Conservation (phyloP, 257 asterid species). For the Solanum chilense region DNA sequence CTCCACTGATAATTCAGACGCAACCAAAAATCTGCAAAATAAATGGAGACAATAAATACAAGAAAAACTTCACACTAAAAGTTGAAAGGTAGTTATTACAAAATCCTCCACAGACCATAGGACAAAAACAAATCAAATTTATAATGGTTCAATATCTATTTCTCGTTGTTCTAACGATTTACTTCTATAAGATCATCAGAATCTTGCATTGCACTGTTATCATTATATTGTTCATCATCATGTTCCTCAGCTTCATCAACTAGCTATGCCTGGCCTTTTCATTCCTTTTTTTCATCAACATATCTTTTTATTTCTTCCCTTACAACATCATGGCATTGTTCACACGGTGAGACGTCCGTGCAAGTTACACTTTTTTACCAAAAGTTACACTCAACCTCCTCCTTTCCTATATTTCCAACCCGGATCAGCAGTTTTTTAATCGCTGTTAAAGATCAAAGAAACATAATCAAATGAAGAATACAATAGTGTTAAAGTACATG, state of each 20-base stretch:
- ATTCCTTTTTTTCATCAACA: not conserved
- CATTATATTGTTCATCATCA: not conserved
- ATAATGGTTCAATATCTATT: not conserved
- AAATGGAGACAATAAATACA: not conserved
- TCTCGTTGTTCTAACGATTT: not conserved
- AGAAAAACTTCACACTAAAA: too few species aligned
- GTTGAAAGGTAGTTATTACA: not conserved
- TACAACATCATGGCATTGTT: too few species aligned
- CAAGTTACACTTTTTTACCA: too few species aligned
- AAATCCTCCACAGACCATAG: not conserved
- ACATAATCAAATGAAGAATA: too few species aligned
- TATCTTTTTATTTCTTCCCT: too few species aligned
- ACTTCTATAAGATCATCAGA: not conserved
- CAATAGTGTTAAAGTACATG: not conserved
- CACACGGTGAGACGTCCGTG: too few species aligned
- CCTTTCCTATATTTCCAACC: too few species aligned
- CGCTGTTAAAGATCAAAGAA: too few species aligned
- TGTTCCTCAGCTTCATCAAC: not conserved
- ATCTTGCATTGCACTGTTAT: not conserved
- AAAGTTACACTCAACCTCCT: too few species aligned
- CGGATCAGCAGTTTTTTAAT: too few species aligned
- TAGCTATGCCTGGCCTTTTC: too few species aligned
- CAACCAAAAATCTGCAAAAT: not conserved
- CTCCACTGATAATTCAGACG: not conserved
- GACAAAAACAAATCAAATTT: not conserved